Evolutionary conservation across 2,329 filamentous ascomycete genomes (phyloP), one percentile per base, ranked within the genome.

Genomic region (Trichophyton mentagrophytes): DNA sequence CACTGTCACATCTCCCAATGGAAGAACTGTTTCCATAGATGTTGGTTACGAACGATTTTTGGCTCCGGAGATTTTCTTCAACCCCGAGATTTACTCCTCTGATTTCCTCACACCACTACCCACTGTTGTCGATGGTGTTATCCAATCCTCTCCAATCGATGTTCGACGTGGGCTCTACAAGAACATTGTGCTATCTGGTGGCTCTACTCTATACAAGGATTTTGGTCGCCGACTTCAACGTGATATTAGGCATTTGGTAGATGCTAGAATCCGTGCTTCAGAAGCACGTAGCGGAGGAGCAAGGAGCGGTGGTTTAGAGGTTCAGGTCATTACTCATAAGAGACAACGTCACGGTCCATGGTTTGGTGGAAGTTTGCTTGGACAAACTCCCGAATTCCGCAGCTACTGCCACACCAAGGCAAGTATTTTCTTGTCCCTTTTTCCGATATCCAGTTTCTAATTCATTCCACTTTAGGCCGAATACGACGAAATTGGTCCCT

Each of bases 61-160:
- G 63, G 93, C 93, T 1, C 95, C 95, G 25, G 93, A 99, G 75
- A 99, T 99, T 71, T 99, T 99, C 78, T 99, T 99, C 84, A 99
- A 99, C 77, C 93, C 93, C 33, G 93, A 99, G 78, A 99, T 99
- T 70, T 97, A 97, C 82, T 96, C 90, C 64, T 97, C 92, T 66
- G 93, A 99, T 73, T 99, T 99, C 80, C 79, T 99, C 66, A 99
- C 93, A 11, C 93, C 93, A 13, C 83, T 99, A 7, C 93, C 93
- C 25, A 88, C 84, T 58, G 93, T 99, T 58, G 95, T 99, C 64
- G 93, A 99, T 72, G 88, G 87, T 61, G 93, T 97, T 65, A 99
- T 99, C 69, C 93, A 99, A 76, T 92, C 90, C 61, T 96, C 92
- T 38, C 93, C 93, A 47, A 99, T 99, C 69, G 93, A 99, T 71